Conservation (phyloP, 192 early-diverging fungal species). For the Pilaira anomala region DNA sequence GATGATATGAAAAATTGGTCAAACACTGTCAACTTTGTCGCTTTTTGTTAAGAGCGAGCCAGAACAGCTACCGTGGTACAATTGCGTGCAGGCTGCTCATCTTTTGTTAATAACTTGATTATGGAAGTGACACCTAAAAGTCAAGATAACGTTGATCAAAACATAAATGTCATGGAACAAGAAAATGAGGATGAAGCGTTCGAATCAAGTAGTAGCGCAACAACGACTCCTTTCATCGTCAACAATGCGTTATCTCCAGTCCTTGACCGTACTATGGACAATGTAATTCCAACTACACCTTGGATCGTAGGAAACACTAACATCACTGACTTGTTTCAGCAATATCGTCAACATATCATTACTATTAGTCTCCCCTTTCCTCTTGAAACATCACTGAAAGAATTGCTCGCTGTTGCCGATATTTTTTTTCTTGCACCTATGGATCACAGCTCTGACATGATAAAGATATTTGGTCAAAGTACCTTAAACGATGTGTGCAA, state of each 20-base stretch:
- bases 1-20: not conserved
- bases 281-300: slow-evolving; percentile 7
- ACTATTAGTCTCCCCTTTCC: slow-evolving; percentile 5
- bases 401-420: not conserved
- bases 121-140: not conserved
- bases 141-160: slow-evolving; percentile 10
- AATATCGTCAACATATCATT: not conserved
- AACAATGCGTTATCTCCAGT: slow-evolving; percentile 11
- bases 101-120: not conserved
- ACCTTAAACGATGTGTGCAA: slow-evolving; percentile 15
- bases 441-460: slow-evolving; percentile 2
- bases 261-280: slow-evolving; percentile 13
- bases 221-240: slow-evolving; percentile 9
- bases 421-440: slow-evolving; percentile 17
- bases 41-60: not conserved
- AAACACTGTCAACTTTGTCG: not conserved
- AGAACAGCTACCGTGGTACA: not conserved
- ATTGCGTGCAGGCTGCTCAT: not conserved
- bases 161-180: slow-evolving; percentile 9
- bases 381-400: slow-evolving; percentile 14
- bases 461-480: slow-evolving; percentile 10
- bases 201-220: slow-evolving; percentile 17
- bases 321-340: slow-evolving; percentile 17
- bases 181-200: not conserved
- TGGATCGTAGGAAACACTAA: slow-evolving; percentile 6